Percentiles rank a stretch among this genome's conserved stretches.
phyloP scores from a whole-genome alignment of 139 green algal genomes.

The Chlorella sorokiniana region DNA sequence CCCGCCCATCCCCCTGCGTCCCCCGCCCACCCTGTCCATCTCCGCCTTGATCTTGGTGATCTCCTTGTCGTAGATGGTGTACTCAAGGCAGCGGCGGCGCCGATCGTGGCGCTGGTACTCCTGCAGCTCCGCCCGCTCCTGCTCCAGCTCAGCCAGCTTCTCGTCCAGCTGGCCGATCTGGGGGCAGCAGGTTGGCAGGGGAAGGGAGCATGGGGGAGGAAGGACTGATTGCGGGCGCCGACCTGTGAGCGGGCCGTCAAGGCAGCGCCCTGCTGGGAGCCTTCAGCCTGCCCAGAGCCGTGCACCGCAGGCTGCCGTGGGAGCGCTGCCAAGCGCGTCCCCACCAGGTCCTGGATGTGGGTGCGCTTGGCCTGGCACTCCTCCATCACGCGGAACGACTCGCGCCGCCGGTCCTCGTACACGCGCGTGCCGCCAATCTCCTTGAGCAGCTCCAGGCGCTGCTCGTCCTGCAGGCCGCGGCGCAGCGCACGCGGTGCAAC shows the following conservation, averaged over 20 bases:
- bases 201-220: too few species aligned
- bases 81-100: conserved; percentile 84
- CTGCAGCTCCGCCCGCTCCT: conserved; percentile 86
- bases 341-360: conserved; percentile 79
- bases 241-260: not conserved
- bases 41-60: conserved; percentile 62
- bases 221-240: not conserved
- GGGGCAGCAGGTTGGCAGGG: not conserved
- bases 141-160: conserved; percentile 77
- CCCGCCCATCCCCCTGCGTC: not conserved
- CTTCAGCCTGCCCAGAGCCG: not conserved
- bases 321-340: not conserved
- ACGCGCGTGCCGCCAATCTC: conserved; percentile 89
- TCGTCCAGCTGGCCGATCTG: conserved; percentile 70
- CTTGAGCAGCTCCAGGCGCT: conserved; percentile 97
- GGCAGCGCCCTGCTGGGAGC: not conserved
- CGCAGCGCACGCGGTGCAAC: not conserved
- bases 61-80: conserved; percentile 90
- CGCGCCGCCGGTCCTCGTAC: conserved; percentile 89
- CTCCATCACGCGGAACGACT: conserved; percentile 88
- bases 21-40: conserved; percentile 68
- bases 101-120: conserved; percentile 88
- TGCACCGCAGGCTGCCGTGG: too few species aligned
- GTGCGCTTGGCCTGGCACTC: conserved; percentile 77
- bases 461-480: conserved; percentile 74